Conservation (phyloP, 352 stramenopile genomes). For the Phytopythium aichiense region DNA sequence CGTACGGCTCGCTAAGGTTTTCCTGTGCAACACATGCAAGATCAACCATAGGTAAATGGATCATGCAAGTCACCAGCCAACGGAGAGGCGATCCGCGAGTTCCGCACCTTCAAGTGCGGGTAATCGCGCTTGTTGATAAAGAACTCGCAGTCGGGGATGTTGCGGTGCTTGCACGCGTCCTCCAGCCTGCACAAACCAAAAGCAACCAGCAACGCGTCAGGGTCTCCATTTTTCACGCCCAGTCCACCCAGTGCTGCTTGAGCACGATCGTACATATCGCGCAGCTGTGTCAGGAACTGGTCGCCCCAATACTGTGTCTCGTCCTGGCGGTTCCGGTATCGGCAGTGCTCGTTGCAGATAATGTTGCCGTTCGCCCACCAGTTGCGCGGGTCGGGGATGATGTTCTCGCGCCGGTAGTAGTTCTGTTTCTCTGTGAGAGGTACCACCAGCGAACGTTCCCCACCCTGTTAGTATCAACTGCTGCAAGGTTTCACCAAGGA, state of each 20-base stretch:
- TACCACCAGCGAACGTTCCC: too few relatives aligned
- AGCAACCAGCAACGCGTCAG: not conserved
- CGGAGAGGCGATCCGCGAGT: not conserved
- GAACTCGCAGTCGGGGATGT: conserved; percentile 98
- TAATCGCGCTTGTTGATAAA: conserved; percentile 99
- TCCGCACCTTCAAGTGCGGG: conserved; percentile 94
- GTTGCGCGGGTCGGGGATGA: conserved; percentile 79
- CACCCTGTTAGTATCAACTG: not conserved
- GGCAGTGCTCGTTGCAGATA: conserved; percentile 96
- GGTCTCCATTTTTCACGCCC: not conserved
- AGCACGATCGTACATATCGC: conserved; percentile 85
- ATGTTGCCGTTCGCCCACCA: conserved; percentile 99
- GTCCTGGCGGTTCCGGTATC: conserved; percentile 82
- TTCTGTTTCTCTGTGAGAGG: conserved; percentile 55
- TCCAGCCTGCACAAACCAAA: conserved; percentile 61
- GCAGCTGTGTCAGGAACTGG: conserved; percentile 94
- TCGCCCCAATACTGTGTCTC: conserved; percentile 97
- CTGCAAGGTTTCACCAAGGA: not conserved
- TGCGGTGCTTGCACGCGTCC: conserved; percentile 91
- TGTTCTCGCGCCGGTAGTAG: conserved; percentile 77
- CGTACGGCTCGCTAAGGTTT: conserved; percentile 96
- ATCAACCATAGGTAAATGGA: conserved; percentile 6
- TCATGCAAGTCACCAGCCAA: not conserved
- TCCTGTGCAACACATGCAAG: conserved; percentile 33
- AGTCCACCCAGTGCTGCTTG: not conserved